phyloP scores from a whole-genome alignment of 805 yeast genomes.

The Wickerhamomyces queroliae region DNA sequence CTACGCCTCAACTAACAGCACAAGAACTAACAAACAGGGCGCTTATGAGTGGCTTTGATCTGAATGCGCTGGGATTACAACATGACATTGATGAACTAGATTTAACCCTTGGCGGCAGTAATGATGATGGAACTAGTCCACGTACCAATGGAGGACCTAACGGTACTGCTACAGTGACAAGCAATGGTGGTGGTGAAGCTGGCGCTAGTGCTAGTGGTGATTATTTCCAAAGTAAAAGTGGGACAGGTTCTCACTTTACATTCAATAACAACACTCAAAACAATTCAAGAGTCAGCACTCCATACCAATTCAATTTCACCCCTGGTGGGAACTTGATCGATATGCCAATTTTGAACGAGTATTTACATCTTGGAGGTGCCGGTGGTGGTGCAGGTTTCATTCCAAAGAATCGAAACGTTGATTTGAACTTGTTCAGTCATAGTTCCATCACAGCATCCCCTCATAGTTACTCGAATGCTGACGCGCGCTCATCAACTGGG shows the following conservation, averaged over 20 bases:
- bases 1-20: constrained; percentile 71
- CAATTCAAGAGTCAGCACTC: constrained; percentile 11
- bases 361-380: constrained; percentile 32
- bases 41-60: constrained; percentile 30
- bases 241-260: background rate
- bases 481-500: constrained; percentile 3
- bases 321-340: constrained; percentile 23
- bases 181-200: background rate
- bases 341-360: constrained; percentile 32
- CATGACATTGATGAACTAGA: constrained; percentile 17
- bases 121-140: background rate
- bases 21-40: constrained; percentile 32
- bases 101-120: background rate
- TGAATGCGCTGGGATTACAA: constrained; percentile 30
- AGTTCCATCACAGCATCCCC: constrained; percentile 7
- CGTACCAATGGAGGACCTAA: background rate
- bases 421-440: constrained; percentile 15
- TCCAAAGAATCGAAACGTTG: constrained; percentile 7
- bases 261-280: background rate
- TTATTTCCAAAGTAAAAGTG: background rate
- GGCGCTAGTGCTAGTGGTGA: background rate
- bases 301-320: constrained; percentile 19
- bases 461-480: constrained; percentile 1
- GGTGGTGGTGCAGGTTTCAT: constrained; percentile 37
- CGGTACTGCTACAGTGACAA: background rate